These are phyloP conservation scores for Cyclanthera cordifolia DNA, from an alignment of 306 rosid genomes.

Conservation along the genomic window DNA sequence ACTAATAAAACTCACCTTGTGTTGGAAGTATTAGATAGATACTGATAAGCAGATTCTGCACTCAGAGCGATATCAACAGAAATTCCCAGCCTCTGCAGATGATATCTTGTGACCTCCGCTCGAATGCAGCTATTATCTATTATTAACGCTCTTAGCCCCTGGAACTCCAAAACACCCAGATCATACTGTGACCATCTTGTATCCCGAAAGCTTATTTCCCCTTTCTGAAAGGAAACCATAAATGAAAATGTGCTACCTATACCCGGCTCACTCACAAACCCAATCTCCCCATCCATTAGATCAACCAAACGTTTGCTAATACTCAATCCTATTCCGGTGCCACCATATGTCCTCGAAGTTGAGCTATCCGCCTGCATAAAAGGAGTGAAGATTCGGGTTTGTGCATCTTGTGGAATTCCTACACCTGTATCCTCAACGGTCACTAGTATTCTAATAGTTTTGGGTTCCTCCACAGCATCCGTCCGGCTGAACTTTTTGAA, in stretches of 20 bases:
- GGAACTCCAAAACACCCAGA: conserved; percentile 34
- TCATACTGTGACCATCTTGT: conserved; percentile 38
- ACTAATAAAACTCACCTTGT: conserved; percentile 30
- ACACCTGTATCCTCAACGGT: conserved; percentile 96
- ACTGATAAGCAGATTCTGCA: conserved; percentile 40
- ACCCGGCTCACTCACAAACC: conserved; percentile 77
- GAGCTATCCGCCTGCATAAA: conserved; percentile 99
- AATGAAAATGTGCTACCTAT: conserved; percentile 85
- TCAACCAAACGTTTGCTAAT: conserved; percentile 78
- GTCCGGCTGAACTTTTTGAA: conserved; percentile 33
- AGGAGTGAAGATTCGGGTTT: conserved; percentile 71
- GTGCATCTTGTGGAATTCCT: conserved; percentile 78
- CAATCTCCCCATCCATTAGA: conserved; percentile 95
- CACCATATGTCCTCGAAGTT: conserved; percentile 84
- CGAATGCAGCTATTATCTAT: conserved; percentile 55
- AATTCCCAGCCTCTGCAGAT: conserved; percentile 71
- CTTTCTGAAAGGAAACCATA: conserved; percentile 57
- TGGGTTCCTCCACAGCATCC: conserved; percentile 30
- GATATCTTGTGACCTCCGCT: conserved; percentile 71
- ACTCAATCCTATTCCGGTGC: conserved; percentile 96
- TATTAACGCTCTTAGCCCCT: conserved; percentile 58
- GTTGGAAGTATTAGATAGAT: conserved; percentile 34
- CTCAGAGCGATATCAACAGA: conserved; percentile 44
- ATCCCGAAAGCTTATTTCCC: conserved; percentile 34
- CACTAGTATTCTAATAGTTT: conserved; percentile 46